Evolutionary conservation across 306 rosid genomes (phyloP).

Genomic region (Ceratonia siliqua): DNA sequence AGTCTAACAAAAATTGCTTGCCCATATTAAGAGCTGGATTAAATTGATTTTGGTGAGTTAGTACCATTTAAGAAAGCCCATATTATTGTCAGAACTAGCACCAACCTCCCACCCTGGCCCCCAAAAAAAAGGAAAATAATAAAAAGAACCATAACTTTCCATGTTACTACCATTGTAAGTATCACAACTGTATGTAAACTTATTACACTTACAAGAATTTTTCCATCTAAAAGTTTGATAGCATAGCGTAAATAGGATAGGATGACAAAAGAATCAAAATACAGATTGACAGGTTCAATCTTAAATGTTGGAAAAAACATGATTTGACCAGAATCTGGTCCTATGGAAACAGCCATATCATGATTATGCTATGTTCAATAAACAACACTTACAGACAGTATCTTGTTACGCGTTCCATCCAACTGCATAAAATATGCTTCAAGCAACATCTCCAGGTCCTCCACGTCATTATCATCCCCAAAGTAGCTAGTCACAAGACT

Average conservation of each 20-base stretch:
- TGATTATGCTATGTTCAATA: not conserved
- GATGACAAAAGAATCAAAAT: not conserved
- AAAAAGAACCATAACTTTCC: not conserved
- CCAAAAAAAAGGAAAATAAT: slow-evolving; percentile 20
- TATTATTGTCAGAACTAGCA: not conserved
- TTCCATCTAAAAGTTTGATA: not conserved
- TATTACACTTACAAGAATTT: not conserved
- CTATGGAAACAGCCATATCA: not conserved
- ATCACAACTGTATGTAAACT: not conserved
- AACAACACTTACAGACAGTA: slow-evolving; percentile 77
- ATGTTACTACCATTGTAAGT: not conserved
- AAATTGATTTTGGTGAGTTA: slow-evolving; percentile 1
- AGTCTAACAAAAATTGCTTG: slow-evolving; percentile 8
- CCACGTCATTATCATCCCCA: slow-evolving; percentile 73
- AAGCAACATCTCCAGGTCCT: slow-evolving; percentile 96
- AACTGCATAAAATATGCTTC: slow-evolving; percentile 97
- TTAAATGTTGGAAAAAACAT: slow-evolving; percentile 13
- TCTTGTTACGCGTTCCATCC: slow-evolving; percentile 96
- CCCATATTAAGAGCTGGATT: not conserved
- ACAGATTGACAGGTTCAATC: not conserved
- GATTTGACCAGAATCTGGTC: slow-evolving; percentile 8
- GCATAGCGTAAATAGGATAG: not conserved
- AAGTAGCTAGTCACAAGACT: slow-evolving; percentile 66
- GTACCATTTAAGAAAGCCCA: not conserved
- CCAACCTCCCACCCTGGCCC: slow-evolving; percentile 8